Evolutionary conservation across 208 protist species (phyloP).

Genomic region (Porcisia hertigi): DNA sequence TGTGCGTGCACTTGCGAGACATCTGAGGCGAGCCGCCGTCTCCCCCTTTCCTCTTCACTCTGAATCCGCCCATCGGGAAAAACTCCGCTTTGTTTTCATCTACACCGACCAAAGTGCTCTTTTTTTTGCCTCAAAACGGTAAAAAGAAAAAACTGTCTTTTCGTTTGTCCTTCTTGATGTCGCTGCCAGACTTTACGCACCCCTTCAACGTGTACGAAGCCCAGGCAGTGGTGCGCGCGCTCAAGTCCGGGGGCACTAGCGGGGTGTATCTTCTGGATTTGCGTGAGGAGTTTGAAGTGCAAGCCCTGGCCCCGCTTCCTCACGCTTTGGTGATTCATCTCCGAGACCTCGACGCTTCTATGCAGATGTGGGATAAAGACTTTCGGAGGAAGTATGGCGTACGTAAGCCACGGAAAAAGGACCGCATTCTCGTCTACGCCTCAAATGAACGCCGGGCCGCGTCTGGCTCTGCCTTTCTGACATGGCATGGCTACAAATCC

Average conservation of each 20-base stretch:
- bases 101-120: too few relatives aligned
- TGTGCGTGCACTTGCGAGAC: not conserved
- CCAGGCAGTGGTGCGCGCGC: constrained; percentile 58
- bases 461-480: constrained; percentile 33
- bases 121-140: too few relatives aligned
- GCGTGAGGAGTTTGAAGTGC: constrained; percentile 58
- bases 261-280: constrained; percentile 66
- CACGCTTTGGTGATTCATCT: constrained; percentile 57
- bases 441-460: constrained; percentile 38
- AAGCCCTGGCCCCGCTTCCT: constrained; percentile 42
- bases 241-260: constrained; percentile 33
- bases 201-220: constrained; percentile 45
- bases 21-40: not conserved
- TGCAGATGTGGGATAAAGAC: constrained; percentile 41
- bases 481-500: constrained; percentile 33
- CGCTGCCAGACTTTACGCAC: constrained; percentile 35
- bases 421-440: constrained; percentile 62
- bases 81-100: too few relatives aligned
- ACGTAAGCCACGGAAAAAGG: constrained; percentile 47
- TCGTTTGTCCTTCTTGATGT: constrained; percentile 15
- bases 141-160: not conserved
- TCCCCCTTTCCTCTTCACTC: not conserved
- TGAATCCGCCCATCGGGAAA: too few relatives aligned
- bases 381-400: constrained; percentile 64
- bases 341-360: constrained; percentile 43